A percentile compares a stretch with the other conserved stretches of the same genome.
Conservation (phyloP, 495 filamentous ascomycete genomes). For the Daldinia decipiens region DNA sequence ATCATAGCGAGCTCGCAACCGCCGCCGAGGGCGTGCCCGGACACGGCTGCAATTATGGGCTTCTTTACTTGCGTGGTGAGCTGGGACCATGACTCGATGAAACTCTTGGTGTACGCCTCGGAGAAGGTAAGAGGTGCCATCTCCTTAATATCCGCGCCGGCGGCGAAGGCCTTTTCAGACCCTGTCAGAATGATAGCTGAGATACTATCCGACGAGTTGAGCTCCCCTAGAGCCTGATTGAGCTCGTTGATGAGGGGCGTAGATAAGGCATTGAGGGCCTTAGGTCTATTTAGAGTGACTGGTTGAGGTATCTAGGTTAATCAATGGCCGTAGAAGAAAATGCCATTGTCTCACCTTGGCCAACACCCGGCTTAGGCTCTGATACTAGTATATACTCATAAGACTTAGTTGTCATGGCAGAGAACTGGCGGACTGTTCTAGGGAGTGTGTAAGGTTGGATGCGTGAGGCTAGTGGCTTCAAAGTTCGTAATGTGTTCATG, state of each 20-base stretch:
- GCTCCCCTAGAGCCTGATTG: conserved; percentile 78
- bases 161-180: conserved; percentile 87
- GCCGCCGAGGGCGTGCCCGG: conserved; percentile 92
- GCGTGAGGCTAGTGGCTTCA: conserved; percentile 69
- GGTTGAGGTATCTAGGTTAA: conserved; percentile 24
- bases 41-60: conserved; percentile 91
- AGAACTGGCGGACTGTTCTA: conserved; percentile 65
- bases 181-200: conserved; percentile 88
- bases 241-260: conserved; percentile 89
- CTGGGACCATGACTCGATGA: conserved; percentile 92
- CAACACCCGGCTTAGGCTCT: conserved; percentile 86
- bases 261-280: conserved; percentile 91
- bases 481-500: conserved; percentile 67
- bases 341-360: conserved; percentile 69
- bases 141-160: conserved; percentile 98
- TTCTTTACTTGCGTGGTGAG: conserved; percentile 85
- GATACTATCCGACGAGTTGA: conserved; percentile 75
- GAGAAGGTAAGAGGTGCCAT: conserved; percentile 92
- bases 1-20: conserved; percentile 98
- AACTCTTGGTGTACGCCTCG: conserved; percentile 82
- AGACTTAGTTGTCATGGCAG: conserved; percentile 60
- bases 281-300: conserved; percentile 97
- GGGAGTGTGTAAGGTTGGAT: conserved; percentile 62
- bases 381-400: conserved; percentile 88
- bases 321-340: conserved; percentile 5